phyloP scores from a whole-genome alignment of 352 stramenopile genomes.

The Peronosclerospora sorghi region DNA sequence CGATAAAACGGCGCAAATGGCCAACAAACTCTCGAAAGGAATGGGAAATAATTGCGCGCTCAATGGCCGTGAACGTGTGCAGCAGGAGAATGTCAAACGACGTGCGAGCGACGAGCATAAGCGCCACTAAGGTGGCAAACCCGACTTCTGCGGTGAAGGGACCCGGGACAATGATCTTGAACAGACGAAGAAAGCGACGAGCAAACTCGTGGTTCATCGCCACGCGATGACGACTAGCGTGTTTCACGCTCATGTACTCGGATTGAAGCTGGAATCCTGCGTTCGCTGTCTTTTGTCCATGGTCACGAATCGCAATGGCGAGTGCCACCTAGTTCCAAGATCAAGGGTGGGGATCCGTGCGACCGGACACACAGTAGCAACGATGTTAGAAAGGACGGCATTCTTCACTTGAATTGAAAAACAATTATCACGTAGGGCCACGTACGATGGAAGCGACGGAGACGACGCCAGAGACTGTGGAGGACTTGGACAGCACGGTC shows the following conservation, averaged over 20 bases:
- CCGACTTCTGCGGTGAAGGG: slow-evolving; percentile 57
- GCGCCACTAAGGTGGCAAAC: slow-evolving; percentile 51
- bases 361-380: no score
- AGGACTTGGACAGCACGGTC: slow-evolving; percentile 53
- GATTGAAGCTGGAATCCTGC: slow-evolving; percentile 38
- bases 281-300: slow-evolving; percentile 46
- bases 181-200: slow-evolving; percentile 48
- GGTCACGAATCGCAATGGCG: slow-evolving; percentile 52
- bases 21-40: slow-evolving; percentile 49
- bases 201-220: slow-evolving; percentile 66
- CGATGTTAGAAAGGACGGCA: no score
- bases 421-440: neutral
- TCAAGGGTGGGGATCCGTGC: no score
- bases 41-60: slow-evolving; percentile 66
- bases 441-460: slow-evolving; percentile 39
- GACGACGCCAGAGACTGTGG: slow-evolving; percentile 23
- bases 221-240: slow-evolving; percentile 50
- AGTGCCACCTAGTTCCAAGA: slow-evolving; percentile 29
- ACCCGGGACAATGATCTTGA: slow-evolving; percentile 61
- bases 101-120: slow-evolving; percentile 50
- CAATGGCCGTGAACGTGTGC: slow-evolving; percentile 65
- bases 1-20: slow-evolving; percentile 62
- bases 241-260: slow-evolving; percentile 69
- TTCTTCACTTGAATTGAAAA: no score
- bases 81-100: slow-evolving; percentile 74